Evolutionary conservation across 768 basidiomycete genomes (phyloP), one percentile per base, ranked within the genome.

Genomic region (Phaeotremella fagi): DNA sequence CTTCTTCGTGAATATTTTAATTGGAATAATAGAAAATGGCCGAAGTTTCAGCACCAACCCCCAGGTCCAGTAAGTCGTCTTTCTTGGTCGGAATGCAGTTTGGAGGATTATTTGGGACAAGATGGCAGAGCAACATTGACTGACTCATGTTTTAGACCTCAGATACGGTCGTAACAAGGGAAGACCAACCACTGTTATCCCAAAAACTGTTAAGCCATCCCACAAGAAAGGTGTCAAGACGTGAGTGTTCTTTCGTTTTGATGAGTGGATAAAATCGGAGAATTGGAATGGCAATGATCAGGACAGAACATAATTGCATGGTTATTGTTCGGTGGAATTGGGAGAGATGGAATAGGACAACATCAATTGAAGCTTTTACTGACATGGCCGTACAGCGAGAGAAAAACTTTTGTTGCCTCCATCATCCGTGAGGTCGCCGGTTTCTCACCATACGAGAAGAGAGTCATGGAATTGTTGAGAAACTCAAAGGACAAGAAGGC

Each of bases 401-500:
- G 90, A 80, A 91, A 86, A 74, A 86, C 86, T 70, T 90, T 99
- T 70, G 91, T 97, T 74, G 87, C 88, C 75, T 86, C 85, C 61
- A 82, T 98, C 58, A 81, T 98, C 71, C 84, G 94, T 66, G 95
- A 99, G 82, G 95, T 99, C 75, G 90, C 84, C 68, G 94, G 94
- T 57, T 97, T 95, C 80, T 87, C 90, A 29, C 86, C 94, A 29
- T 98, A 99, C 76, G 95, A 99, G 82, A 82, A 91, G 73, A 84
- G 95, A 66, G 91, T 98, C 51, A 83, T 99, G 87, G 95, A 99
- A 78, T 76, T 99, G 82, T 77, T 95, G 80, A 85, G 92, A 78
- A 97, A 95, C 83, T 91, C 89, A 60, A 95, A 94, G 90, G 94
- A 99, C 77, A 99, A 99, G 85, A 97, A 94, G 79, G 94, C 94